Base-by-base conservation (phyloP, 2,329 filamentous ascomycete genomes). In the Cladophialophora yegresii region DNA sequence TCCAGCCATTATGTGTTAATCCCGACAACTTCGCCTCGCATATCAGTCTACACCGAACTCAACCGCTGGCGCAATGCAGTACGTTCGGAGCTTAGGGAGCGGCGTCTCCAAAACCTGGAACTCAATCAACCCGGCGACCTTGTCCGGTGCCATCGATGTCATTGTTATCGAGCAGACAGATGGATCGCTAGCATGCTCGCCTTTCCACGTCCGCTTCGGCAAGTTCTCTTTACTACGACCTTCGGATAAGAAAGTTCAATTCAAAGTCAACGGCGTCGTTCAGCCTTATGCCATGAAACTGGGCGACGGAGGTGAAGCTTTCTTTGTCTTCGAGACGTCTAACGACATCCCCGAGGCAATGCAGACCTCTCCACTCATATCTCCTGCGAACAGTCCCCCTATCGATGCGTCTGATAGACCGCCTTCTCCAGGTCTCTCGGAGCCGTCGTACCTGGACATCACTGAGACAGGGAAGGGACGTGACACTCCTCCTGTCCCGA, bases 31-130 rank as follows among this genome's bases (percentile, higher is more conserved):
- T 53, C 32, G 22, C 33, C 43, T 36, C 36, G 36, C 56, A 56
- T 49, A 43, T 61, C 58, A 61, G 22, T 26, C 20, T 10, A 16
- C 12, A 20, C 12, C 47, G 23, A 56, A 22, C 10, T 54, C 49
- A 8, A 33, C n/a, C 16, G 43, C 54, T 64, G 51, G 67, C 67
- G 70, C 72, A 68, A 98, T 98, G 95, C 93, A 98, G 84, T 98
- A 98, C 90, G 93, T 98, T 71, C 87, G 95, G 72, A 96, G 93
- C 75, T 86, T 98, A 73, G 95, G 92, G 78, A 93, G 93, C 76
- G 96, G 92, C 58, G 93, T 99, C 73, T 96, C 93, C 72, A 97
- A 95, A 81, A 93, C 95, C 77, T 99, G 95, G 95, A 99, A 99
- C 79, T 97, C 93, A 28, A 96, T 99, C 83, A 99, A 99, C 78